Evolutionary conservation across 345 rosid genomes (phyloP).

Genomic region (Crucihimalaya himalaica): DNA sequence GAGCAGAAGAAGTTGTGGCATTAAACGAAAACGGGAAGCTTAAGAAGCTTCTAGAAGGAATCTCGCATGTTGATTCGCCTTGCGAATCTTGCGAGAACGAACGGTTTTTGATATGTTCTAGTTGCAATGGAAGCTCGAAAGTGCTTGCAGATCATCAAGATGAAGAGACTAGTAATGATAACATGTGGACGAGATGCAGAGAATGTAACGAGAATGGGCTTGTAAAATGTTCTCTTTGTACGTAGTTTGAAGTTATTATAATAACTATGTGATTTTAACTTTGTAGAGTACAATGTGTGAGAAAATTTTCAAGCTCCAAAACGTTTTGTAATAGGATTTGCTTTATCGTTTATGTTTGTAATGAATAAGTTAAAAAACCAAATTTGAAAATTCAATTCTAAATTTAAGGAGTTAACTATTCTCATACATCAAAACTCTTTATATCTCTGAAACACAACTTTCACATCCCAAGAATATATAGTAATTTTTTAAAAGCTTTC

Average conservation of each 20-base stretch:
- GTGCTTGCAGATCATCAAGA: slow-evolving; percentile 34
- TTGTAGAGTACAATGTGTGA: slow-evolving; percentile 2
- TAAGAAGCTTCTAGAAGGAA: slow-evolving; percentile 59
- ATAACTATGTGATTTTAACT: slow-evolving; percentile 9
- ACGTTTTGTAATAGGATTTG: neutral
- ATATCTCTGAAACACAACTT: neutral
- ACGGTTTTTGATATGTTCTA: slow-evolving; percentile 66
- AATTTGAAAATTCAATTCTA: neutral
- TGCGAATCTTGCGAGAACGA: slow-evolving; percentile 58
- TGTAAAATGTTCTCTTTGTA: slow-evolving; percentile 64
- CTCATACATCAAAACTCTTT: slow-evolving; percentile 36
- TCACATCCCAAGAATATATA: slow-evolving; percentile 1
- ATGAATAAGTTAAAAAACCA: neutral
- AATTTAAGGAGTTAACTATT: slow-evolving; percentile 22
- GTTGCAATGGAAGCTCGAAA: slow-evolving; percentile 75
- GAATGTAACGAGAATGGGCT: slow-evolving; percentile 89
- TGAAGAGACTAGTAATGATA: slow-evolving; percentile 33
- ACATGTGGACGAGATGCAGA: slow-evolving; percentile 48
- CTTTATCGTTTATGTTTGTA: neutral
- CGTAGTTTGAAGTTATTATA: slow-evolving; percentile 25
- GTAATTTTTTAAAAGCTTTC: slow-evolving; percentile 4
- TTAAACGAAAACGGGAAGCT: slow-evolving; percentile 85
- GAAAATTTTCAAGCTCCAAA: neutral
- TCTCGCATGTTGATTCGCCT: slow-evolving; percentile 29
- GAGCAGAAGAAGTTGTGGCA: slow-evolving; percentile 72